phyloP scores from a whole-genome alignment of 306 rosid genomes.

The Casuarina equisetifolia region DNA sequence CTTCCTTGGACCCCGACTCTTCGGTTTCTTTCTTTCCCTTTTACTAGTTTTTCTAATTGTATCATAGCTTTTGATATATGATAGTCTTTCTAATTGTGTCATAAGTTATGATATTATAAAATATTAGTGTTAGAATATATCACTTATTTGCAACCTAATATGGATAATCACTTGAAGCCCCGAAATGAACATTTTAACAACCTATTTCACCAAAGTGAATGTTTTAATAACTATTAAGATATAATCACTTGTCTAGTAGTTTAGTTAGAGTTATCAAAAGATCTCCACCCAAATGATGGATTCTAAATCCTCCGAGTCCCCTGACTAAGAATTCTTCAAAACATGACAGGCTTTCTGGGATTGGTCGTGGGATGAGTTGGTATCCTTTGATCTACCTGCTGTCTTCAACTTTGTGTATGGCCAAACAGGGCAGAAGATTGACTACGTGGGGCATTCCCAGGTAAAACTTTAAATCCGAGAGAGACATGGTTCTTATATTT shows the following conservation, averaged over 20 bases:
- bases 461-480: slow-evolving; percentile 28
- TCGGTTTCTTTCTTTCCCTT: slow-evolving; percentile 28
- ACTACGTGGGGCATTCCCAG: slow-evolving; percentile 86
- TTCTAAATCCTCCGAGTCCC: no score
- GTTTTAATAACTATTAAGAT: no score
- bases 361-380: slow-evolving; percentile 89
- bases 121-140: no score
- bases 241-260: no score
- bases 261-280: no score
- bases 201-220: no score
- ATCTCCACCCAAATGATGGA: no score
- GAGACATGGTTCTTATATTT: background rate
- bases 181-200: no score
- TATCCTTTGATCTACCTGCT: slow-evolving; percentile 72
- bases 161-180: no score
- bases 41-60: background rate
- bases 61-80: background rate
- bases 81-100: background rate
- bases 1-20: slow-evolving; percentile 40
- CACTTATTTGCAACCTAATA: no score
- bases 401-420: slow-evolving; percentile 58
- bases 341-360: slow-evolving; percentile 66
- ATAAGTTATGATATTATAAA: background rate
- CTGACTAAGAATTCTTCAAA: no score
- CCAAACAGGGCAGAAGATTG: slow-evolving; percentile 71